Percentiles rank a stretch among this genome's conserved stretches.
phyloP scores from a whole-genome alignment of 768 basidiomycete species.

The Leccinum ochraceum region DNA sequence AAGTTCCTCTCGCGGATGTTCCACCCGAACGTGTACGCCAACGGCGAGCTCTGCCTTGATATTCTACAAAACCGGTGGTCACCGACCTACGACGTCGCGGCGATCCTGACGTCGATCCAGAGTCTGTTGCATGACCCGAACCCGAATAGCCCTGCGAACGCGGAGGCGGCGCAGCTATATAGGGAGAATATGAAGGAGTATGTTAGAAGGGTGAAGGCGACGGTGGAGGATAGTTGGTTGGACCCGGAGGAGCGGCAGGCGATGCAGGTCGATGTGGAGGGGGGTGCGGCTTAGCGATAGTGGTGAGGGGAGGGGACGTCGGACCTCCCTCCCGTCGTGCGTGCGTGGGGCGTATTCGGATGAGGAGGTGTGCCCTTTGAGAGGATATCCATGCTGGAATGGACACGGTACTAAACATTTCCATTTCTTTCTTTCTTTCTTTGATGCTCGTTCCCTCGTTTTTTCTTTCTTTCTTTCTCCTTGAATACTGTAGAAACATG shows the following conservation, averaged over 20 bases:
- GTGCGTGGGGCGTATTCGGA: neutral
- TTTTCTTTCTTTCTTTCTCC: neutral
- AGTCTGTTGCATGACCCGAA: slow-evolving; percentile 96
- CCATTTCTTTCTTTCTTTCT: neutral
- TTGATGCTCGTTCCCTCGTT: slow-evolving; percentile 5
- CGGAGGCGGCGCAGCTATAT: slow-evolving; percentile 95
- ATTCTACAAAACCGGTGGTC: slow-evolving; percentile 99
- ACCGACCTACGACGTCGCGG: slow-evolving; percentile 98
- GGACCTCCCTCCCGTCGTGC: neutral
- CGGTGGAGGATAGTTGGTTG: slow-evolving; percentile 94
- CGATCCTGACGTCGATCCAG: slow-evolving; percentile 96
- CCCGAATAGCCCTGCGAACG: slow-evolving; percentile 97
- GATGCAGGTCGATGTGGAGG: slow-evolving; percentile 43
- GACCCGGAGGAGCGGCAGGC: slow-evolving; percentile 73
- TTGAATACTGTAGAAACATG: slow-evolving; percentile 3
- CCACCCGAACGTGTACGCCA: slow-evolving; percentile 98
- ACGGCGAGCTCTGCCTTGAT: slow-evolving; percentile 97
- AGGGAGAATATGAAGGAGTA: slow-evolving; percentile 99
- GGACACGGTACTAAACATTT: slow-evolving; percentile 6
- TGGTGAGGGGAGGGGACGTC: neutral
- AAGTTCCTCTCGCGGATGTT: slow-evolving; percentile 98
- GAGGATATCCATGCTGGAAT: neutral
- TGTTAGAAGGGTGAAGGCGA: slow-evolving; percentile 86
- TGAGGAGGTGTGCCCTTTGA: neutral
- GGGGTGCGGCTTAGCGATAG: slow-evolving; percentile 3